phyloP scores from a whole-genome alignment of 2,329 filamentous ascomycete species.

The Ophiostoma himal-ulmi region DNA sequence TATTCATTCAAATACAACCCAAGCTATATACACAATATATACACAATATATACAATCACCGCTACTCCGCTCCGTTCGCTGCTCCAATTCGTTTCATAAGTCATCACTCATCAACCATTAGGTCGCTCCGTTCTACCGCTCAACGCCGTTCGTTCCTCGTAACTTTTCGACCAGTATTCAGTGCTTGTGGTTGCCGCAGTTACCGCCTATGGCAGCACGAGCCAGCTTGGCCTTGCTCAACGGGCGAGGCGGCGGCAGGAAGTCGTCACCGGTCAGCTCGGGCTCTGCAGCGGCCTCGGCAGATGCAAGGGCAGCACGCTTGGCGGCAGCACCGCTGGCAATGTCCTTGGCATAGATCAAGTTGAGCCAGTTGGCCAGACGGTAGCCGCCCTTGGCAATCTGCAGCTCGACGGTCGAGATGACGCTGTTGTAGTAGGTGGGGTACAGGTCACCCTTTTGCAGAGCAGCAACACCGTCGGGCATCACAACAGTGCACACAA shows the following conservation, averaged over 20 bases:
- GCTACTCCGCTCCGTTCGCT: not conserved
- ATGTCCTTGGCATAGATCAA: constrained; percentile 12
- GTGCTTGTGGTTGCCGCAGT: constrained; percentile 14
- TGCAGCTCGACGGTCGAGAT: constrained; percentile 39
- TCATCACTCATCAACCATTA: not conserved
- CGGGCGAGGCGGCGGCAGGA: constrained; percentile 16
- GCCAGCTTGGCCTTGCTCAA: constrained; percentile 19
- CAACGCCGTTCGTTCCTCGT: not conserved
- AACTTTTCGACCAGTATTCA: not conserved
- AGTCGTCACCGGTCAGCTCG: constrained; percentile 17
- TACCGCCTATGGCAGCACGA: constrained; percentile 17
- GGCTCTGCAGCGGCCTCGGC: not conserved
- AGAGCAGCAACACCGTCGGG: constrained; percentile 36
- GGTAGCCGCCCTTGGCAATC: constrained; percentile 42
- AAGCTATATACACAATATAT: constrained; percentile 2
- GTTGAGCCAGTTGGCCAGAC: constrained; percentile 22
- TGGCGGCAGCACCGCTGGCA: not conserved
- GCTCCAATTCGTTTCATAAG: not conserved
- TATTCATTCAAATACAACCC: not conserved
- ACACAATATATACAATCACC: not conserved
- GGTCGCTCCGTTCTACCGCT: not conserved
- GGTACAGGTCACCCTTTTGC: constrained; percentile 38
- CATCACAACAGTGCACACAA: constrained; percentile 41
- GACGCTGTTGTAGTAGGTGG: constrained; percentile 37
- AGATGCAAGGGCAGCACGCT: not conserved